Evolutionary conservation across 2,329 filamentous ascomycete species (phyloP), one percentile per base, ranked within the genome.

Genomic region (Teratosphaeria epicoccoides): DNA sequence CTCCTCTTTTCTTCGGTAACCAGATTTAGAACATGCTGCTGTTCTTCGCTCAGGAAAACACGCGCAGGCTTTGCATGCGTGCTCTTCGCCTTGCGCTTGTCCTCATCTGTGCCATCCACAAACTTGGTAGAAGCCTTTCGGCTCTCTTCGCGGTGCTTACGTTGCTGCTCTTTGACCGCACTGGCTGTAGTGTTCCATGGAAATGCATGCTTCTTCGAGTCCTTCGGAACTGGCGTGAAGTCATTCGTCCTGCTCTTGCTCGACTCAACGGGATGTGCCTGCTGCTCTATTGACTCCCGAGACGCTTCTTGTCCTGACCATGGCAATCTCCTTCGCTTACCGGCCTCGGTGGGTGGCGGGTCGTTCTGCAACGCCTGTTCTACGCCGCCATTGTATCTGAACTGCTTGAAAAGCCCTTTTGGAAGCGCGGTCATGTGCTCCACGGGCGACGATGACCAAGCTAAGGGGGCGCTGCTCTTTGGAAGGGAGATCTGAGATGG

Each of bases 21-120:
- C 20, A 96, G 74, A 45, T 88, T 82, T 52, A 94, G 74, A 10
- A 98, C 88, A 53, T 87, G 82, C 54, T 81, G 79, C 69, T 98
- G 93, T 66, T 98, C 93, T 11, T 85, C 79, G 65, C 88, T 96
- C 29, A 98, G 75, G 51, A 84, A 83, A 9, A 94, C 78, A 9
- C 77, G 71, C 24, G 80, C 70, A 51, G 79, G 68, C 49, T 73
- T 69, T 58, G 68, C 68, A 54, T 70, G 71, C 55, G 71, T 68
- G 57, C 66, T 74, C 33, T 65, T 64, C 10, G 73, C 69, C 33
- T 76, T 71, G 37, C 73, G 70, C 4, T 74, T 68, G 2, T 76
- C 77, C 17, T 78, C 76, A 48, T 69, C 71, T 11, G 66, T 64
- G 53, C 68, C 53, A 59, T 70, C 56, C 50, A 72, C 64, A 29